Evolutionary conservation across 805 yeast species (phyloP), one percentile per base, ranked within the genome.

Genomic region (Tetrapisispora phaffii): DNA sequence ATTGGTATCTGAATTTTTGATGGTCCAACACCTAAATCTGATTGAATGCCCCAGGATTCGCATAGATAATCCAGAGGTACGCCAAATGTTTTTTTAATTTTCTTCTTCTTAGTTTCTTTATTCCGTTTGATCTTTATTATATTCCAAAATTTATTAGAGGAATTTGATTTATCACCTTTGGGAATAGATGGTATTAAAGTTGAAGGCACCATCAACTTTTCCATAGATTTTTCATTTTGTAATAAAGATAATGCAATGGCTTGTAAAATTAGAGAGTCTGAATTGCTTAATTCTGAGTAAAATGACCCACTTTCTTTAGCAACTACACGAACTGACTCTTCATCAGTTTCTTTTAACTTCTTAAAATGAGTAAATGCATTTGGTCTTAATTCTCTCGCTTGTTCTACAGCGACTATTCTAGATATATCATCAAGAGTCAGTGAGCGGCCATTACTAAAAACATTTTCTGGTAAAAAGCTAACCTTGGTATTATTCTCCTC

Each of bases 381-480:
- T 2, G 97, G 96, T 47, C 95, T 74, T 57, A 85, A 82, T 49
- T 86, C 96, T 50, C 96, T 72, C 0, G 97, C 96, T 63, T 90
- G 96, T 56, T 93, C 97, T 9, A 95, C 90, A 2, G 97, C 95
- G 7, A 93, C 97, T 58, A 93, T 90, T 52, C 97, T 74, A 7
- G 97, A 96, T 55, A 93, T 93, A 64, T 93, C 99, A 64, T 93
- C 97, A 54, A 93, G 73, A 0, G 97, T 90, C 44, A 93, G 74
- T 0, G 90, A 82, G 53, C 84, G 85, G 53, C 90, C 94, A 56
- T 79, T 84, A 55, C 82, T 78, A 44, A 88, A 73, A 41, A 85
- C 70, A 52, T 55, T 59, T 19, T 54, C 43, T 41, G 55, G 26
- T 1, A 87, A 75, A 0, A 89, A 80, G 1, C 82, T 58, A 16